These are phyloP conservation scores for Udeniomyces megalosporus DNA, from an alignment of 768 basidiomycete species.

Conservation along the genomic window DNA sequence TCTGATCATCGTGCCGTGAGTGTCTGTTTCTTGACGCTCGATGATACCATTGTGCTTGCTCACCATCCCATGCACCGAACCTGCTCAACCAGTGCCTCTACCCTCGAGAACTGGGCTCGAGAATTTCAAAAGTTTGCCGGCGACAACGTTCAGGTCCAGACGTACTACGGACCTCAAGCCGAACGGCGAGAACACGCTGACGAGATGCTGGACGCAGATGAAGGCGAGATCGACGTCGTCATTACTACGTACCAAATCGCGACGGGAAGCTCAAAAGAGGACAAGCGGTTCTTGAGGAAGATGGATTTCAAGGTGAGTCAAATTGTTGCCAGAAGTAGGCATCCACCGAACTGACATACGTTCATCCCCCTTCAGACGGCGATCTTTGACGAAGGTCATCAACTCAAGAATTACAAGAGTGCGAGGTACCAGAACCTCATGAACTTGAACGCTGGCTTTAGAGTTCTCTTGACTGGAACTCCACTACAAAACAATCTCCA, in stretches of 20 bases:
- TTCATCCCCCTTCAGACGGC: slow-evolving; percentile 52
- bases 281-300: slow-evolving; percentile 70
- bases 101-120: slow-evolving; percentile 94
- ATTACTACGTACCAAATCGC: slow-evolving; percentile 94
- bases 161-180: slow-evolving; percentile 85
- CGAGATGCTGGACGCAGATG: slow-evolving; percentile 37
- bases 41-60: too few species aligned
- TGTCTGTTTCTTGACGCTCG: slow-evolving; percentile 24
- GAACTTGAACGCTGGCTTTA: slow-evolving; percentile 72
- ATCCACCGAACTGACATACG: too few species aligned
- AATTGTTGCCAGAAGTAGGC: too few species aligned
- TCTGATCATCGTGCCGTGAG: slow-evolving; percentile 87
- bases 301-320: slow-evolving; percentile 77
- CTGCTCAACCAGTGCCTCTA: slow-evolving; percentile 95
- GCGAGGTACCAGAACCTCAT: slow-evolving; percentile 82
- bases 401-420: slow-evolving; percentile 94
- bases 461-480: slow-evolving; percentile 83
- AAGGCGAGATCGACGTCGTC: slow-evolving; percentile 64
- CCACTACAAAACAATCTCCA: slow-evolving; percentile 53
- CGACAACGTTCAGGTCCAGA: slow-evolving; percentile 53
- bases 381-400: slow-evolving; percentile 93
- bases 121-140: slow-evolving; percentile 89
- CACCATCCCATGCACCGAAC: too few species aligned
- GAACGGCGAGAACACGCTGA: slow-evolving; percentile 55
- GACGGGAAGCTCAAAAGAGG: slow-evolving; percentile 67